Conservation (phyloP, 2,329 filamentous ascomycete genomes). For the Neofusicoccum laricinum region DNA sequence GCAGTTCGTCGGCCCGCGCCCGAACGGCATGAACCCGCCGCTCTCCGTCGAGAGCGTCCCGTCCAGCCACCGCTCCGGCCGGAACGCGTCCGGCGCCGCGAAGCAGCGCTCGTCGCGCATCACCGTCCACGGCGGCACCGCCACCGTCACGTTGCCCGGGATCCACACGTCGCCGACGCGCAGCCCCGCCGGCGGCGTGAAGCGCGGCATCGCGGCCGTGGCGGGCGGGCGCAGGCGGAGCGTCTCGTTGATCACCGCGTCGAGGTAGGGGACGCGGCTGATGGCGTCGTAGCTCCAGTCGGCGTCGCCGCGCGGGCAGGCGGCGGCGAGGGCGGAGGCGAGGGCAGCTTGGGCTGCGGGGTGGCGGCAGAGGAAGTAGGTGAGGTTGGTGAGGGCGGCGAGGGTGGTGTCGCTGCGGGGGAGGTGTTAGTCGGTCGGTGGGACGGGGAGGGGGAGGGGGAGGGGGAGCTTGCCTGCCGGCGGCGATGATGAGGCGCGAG, state of each 20-base stretch:
- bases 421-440: constrained; percentile 34
- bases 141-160: constrained; percentile 28
- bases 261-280: constrained; percentile 32
- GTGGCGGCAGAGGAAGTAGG: constrained; percentile 23
- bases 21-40: constrained; percentile 2
- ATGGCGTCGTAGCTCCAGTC: constrained; percentile 31
- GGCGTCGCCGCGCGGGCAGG: constrained; percentile 24
- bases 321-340: constrained; percentile 20
- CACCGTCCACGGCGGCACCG: constrained; percentile 22
- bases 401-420: constrained; percentile 20
- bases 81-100: background rate
- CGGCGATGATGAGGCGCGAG: constrained; percentile 33
- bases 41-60: background rate
- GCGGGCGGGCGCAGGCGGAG: constrained; percentile 42
- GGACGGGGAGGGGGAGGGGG: constrained; percentile 44
- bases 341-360: background rate
- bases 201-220: constrained; percentile 33
- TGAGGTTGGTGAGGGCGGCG: background rate
- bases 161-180: constrained; percentile 33
- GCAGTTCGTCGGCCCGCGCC: background rate
- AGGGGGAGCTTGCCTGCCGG: constrained; percentile 38
- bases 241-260: constrained; percentile 43
- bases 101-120: constrained; percentile 11
- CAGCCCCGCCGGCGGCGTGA: constrained; percentile 39
- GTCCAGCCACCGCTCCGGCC: constrained; percentile 6